Base-by-base conservation (phyloP, 2,329 filamentous ascomycete genomes). In the Coniochaeta sp. region DNA sequence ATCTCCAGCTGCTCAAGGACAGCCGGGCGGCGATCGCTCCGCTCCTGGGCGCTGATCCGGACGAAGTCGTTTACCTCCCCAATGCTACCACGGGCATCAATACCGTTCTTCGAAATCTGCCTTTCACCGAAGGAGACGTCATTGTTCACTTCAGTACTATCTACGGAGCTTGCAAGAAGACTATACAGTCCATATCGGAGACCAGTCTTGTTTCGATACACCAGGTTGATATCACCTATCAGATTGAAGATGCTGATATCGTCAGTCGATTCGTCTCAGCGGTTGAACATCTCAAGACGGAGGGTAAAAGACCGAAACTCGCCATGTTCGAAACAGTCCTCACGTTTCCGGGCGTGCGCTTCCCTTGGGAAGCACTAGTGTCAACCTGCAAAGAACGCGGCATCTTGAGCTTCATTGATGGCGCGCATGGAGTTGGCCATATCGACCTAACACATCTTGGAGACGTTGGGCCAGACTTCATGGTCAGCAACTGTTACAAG, bases 401-500 rank as follows among this genome's bases (percentile, higher is more conserved):
- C 0, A 71, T 96, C 3, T 63, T 92, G 51, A 91, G 86, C 59
- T 72, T 89, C 18, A 74, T 96, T 33, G 92, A 97, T 64, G 91
- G 82, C 14, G 92, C 92, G 0, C 92, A 97, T 67, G 86, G 86
- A 1, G 71, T 95, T 22, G 92, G 92, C 2, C 87, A 94, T 67
- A 76, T 96, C 8, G 74, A 78, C 1, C 67, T 96, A 7, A 75
- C 57, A 16, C 81, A 95, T 65, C 69, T 96, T 14, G 57, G 64
- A 0, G 66, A 69, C 3, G 70, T 91, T 2, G 80, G 91, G 56
- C 85, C 90, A 0, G 91, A 96, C 67, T 96, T 95, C 70, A 89
- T 95, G 62, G 79, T 92, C n/a, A 86, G 78, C 52, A 96, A 96
- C 66, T 89, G 84, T 60, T 89, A 95, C 72, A 95, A 95, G 61